Evolutionary conservation across 2,329 filamentous ascomycete genomes (phyloP), one percentile per base, ranked within the genome.

Genomic region (Trichophyton benhamiae): DNA sequence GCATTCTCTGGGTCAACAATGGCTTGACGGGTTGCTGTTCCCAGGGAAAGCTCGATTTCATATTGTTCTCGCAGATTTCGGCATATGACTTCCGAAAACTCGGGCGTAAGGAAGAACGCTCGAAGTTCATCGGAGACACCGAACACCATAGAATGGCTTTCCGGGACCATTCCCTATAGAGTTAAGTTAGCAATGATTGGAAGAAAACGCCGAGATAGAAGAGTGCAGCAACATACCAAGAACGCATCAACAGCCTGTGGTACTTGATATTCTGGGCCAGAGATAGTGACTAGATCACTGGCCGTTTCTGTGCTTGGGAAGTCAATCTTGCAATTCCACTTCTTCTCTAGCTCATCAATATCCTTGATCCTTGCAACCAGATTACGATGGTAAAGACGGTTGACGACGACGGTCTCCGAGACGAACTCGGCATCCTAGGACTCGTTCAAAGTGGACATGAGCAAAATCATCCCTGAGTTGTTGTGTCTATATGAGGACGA

Each of bases 261-360:
- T 41, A 99, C 92, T 80, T 97, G 94, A 83, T 95, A 99, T 77
- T 97, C 92, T 58, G 94, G 94, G 3, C 94, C 94, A 64, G 91
- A 96, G 62, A 99, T 91, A 17, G 88, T 95, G 60, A 99, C 91
- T 70, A 95, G 88, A 70, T 99, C 94, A 72, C 92, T 97, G 22
- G 94, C 94, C 75, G 95, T 88, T 74, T 99, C 94, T 8, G 94
- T 97, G 76, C 91, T 96, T 6, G 94, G 94, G 72, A 99, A 99
- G 67, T 91, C 89, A 71, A 99, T 95, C 79, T 97, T 97, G 85
- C 94, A 99, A 75, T 97, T 97, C 87, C 91, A 97, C 77, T 96
- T 96, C 81, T 95, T 95, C 79, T 99, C 94, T 59, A 99, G 81
- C 68, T 94, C 89, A 67, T 97, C 92, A 62, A 99, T 90, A 70